Percentiles rank a stretch among this genome's conserved stretches.
Conservation (phyloP, 31 red algal species). For the Odonthalia washingtoniensis region DNA sequence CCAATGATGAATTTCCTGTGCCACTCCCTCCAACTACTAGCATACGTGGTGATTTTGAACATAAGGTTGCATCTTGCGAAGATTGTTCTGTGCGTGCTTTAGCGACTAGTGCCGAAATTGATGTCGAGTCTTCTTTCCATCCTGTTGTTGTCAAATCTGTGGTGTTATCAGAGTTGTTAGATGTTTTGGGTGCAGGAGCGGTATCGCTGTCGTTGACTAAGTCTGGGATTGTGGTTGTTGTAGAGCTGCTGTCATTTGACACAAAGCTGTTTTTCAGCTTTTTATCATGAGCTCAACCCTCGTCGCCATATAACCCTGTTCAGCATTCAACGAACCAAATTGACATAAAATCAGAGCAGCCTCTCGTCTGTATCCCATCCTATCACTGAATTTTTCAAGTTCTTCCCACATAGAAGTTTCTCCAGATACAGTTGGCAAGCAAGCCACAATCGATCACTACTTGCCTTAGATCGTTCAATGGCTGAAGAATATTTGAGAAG, state of each 20-base stretch:
- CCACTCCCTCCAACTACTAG: too few species aligned
- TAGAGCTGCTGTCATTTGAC: slow-evolving; percentile 53
- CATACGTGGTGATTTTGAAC: too few species aligned
- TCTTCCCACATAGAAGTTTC: slow-evolving; percentile 82
- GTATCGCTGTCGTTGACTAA: too few species aligned
- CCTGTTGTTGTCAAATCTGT: too few species aligned
- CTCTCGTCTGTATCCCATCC: slow-evolving; percentile 60
- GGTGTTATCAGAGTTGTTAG: too few species aligned
- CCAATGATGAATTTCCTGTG: too few species aligned
- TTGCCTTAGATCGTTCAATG: slow-evolving; percentile 76
- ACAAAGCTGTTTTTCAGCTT: slow-evolving; percentile 60
- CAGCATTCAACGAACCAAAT: slow-evolving; percentile 62
- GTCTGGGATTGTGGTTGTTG: slow-evolving; percentile 58
- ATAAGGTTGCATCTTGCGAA: too few species aligned
- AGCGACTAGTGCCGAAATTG: too few species aligned
- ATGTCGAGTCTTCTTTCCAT: too few species aligned
- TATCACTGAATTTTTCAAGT: slow-evolving; percentile 67
- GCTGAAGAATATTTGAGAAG: slow-evolving; percentile 74
- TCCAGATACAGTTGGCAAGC: slow-evolving; percentile 82
- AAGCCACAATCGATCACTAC: slow-evolving; percentile 75
- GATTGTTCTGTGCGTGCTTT: too few species aligned
- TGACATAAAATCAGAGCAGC: slow-evolving; percentile 74
- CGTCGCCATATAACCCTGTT: slow-evolving; percentile 48
- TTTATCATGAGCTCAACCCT: slow-evolving; percentile 67
- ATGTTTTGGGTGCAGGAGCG: too few species aligned